Evolutionary conservation across 1,284 basidiomycete species (phyloP).

Genomic region (Porodaedalea pini): DNA sequence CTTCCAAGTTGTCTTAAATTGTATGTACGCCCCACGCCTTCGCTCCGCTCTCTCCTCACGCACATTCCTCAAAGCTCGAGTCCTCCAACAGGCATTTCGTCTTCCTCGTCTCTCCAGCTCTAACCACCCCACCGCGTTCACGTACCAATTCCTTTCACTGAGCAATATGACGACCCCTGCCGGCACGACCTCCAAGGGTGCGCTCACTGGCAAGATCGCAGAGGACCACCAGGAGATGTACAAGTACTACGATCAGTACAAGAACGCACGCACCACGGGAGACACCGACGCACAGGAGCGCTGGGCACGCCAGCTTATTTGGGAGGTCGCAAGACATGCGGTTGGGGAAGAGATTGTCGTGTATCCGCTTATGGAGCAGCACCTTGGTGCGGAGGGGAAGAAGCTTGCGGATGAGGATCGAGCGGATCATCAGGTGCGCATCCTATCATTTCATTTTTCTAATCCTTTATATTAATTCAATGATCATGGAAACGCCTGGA

Average conservation of each 20-base stretch:
- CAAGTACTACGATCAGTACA: constrained; percentile 54
- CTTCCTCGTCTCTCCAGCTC: neutral
- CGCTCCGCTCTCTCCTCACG: no score
- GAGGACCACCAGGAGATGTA: constrained; percentile 40
- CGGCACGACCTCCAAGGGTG: constrained; percentile 2
- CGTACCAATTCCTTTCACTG: no score
- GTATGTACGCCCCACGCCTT: no score
- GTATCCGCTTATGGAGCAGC: constrained; percentile 63
- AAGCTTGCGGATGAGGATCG: constrained; percentile 57
- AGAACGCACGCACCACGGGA: constrained; percentile 34
- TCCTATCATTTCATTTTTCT: neutral
- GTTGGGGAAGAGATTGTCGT: constrained; percentile 65
- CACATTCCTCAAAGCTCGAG: no score
- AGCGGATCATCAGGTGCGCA: constrained; percentile 52
- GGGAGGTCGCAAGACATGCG: constrained; percentile 61
- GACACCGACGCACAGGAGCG: constrained; percentile 48
- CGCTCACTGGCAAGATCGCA: constrained; percentile 22
- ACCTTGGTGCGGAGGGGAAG: constrained; percentile 50
- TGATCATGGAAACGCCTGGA: neutral
- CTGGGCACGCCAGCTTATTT: constrained; percentile 54
- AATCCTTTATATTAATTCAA: neutral
- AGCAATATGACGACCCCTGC: constrained; percentile 1
- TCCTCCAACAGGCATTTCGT: no score
- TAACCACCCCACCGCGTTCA: neutral
- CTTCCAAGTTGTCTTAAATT: no score